Evolutionary conservation across 2,329 filamentous ascomycete genomes (phyloP).

Genomic region (Xylaria sp.): DNA sequence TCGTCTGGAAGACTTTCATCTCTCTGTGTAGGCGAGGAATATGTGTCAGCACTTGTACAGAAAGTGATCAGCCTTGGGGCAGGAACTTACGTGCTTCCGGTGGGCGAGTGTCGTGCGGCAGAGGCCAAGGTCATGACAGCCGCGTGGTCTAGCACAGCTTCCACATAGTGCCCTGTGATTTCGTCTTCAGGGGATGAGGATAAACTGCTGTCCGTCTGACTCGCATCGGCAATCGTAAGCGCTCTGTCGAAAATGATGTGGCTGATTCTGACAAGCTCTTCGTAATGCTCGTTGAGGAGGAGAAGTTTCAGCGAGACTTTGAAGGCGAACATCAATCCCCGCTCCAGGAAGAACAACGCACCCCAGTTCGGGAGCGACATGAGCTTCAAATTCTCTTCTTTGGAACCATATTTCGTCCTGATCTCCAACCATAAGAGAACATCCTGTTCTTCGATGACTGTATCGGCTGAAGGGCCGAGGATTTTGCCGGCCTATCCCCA

Average conservation of each 20-base stretch:
- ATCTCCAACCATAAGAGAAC: conserved; percentile 26
- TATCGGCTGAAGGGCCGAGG: not conserved
- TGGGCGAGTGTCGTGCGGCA: not conserved
- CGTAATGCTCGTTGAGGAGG: conserved; percentile 15
- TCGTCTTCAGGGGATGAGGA: not conserved
- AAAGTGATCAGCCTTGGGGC: not conserved
- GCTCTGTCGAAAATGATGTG: conserved; percentile 22
- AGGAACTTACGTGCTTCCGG: conserved; percentile 5
- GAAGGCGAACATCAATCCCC: conserved; percentile 21
- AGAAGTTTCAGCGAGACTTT: conserved; percentile 19
- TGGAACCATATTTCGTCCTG: conserved; percentile 16
- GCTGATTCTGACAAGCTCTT: conserved; percentile 19
- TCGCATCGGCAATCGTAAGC: conserved; percentile 15
- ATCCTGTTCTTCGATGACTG: conserved; percentile 20
- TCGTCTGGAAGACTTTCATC: not conserved
- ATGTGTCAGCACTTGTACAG: not conserved
- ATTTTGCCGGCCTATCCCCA: conserved; percentile 13
- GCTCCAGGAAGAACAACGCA: conserved; percentile 22
- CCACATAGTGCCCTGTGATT: not conserved
- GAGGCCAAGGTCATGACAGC: not conserved
- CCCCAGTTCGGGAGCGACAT: conserved; percentile 20
- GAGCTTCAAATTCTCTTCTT: conserved; percentile 21
- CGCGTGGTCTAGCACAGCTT: conserved; percentile 1
- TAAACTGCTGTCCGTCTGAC: not conserved
- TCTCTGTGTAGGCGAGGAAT: not conserved